Conservation (phyloP, 2,329 filamentous ascomycete genomes). For the Chaetomium olivaceum region DNA sequence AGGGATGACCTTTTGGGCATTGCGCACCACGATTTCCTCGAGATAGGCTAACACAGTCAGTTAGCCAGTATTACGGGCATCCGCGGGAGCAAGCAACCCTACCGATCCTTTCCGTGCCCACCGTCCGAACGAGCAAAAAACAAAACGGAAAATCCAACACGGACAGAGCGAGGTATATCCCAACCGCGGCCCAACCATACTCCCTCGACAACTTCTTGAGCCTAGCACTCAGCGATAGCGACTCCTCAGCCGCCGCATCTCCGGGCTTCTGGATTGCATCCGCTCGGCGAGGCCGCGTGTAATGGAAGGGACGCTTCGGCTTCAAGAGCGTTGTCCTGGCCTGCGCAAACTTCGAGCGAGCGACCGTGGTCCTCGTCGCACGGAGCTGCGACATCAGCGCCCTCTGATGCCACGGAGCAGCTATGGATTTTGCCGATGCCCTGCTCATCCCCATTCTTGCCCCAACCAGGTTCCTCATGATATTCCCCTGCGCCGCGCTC, state of each 20-base stretch:
- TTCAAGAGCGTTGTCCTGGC: conserved; percentile 17
- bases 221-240: conserved; percentile 63
- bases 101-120: conserved; percentile 87
- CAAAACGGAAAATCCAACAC: conserved; percentile 93
- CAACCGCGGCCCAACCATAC: conserved; percentile 90
- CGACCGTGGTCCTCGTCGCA: conserved; percentile 13
- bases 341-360: conserved; percentile 11
- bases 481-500: conserved; percentile 6
- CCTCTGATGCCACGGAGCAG: conserved; percentile 22
- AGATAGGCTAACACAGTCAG: conserved; percentile 49
- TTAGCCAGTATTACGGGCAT: neutral
- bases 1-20: conserved; percentile 60
- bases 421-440: conserved; percentile 4
- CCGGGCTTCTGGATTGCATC: conserved; percentile 9
- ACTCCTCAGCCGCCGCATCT: conserved; percentile 30
- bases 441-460: conserved; percentile 15
- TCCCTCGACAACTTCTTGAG: conserved; percentile 84
- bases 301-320: conserved; percentile 35
- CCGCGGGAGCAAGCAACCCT: conserved; percentile 37
- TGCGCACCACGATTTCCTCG: conserved; percentile 68
- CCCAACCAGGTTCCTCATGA: conserved; percentile 14
- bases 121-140: conserved; percentile 78
- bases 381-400: conserved; percentile 27
- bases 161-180: conserved; percentile 83
- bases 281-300: conserved; percentile 33